Base-by-base conservation (phyloP, 306 rosid genomes). In the Rubus parviflorus region DNA sequence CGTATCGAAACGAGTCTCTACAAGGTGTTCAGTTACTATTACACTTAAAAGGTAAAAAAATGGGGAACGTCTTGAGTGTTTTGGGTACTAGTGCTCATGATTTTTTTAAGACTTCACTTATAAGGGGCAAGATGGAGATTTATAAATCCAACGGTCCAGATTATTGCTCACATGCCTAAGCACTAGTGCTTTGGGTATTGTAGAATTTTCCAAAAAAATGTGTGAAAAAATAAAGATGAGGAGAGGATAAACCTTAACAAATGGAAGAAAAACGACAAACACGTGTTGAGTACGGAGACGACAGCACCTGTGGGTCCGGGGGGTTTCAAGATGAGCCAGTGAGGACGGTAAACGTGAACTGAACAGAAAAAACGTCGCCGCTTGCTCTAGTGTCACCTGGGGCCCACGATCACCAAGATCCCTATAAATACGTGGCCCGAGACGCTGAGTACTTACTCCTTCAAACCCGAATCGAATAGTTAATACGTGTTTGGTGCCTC, bases 351-450 rank as follows among this genome's bases (percentile, higher is more conserved):
- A 4, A 40, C 48, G 7, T 17, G 22, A 16, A 40, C 68, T 14
- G 4, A 63, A 37, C 68, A 14, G 9, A 6, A n/a, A n/a, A 77
- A 85, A 86, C 93, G 91, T 74, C 85, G 75, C 54, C 91, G 91
- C 74, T 79, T 77, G 25, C 37, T 1, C 3, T 0, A 42, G 46
- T 58, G 38, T 8, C 2, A 13, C 7, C 53, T 13, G 15, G 74
- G 67, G 47, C 8, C 67, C 77, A 64, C 77, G 47, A 56, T 16
- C 45, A 7, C 3, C 22, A 8, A 3, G 5, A 2, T n/a, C 23
- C 22, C 63, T 89, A 91, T 91, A 89, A 89, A 89, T 89, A 81
- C 57, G 89, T 70, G 82, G 80, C 51, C 16, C 6, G 20, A 7
- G 82, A 64, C 13, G 70, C 53, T 51, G n/a, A 5, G 16, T 53